A percentile compares a stretch with the other conserved stretches of the same genome.
Conservation (phyloP, 2,329 filamentous ascomycete species). For the Alternaria tenuissima region DNA sequence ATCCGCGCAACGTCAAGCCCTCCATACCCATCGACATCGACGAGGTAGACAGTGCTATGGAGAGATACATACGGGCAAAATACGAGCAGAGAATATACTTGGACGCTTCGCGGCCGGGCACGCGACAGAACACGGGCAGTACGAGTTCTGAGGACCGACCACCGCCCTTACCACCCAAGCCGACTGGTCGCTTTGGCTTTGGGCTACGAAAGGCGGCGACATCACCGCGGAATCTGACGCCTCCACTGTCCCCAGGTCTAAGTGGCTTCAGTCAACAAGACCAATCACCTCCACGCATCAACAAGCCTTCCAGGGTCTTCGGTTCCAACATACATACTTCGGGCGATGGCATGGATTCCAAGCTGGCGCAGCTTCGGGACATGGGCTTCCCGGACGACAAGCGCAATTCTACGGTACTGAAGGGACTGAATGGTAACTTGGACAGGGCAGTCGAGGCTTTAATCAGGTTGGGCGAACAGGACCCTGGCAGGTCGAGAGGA, state of each 20-base stretch:
- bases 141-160: slow-evolving; percentile 64
- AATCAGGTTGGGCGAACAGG: slow-evolving; percentile 76
- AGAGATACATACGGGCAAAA: slow-evolving; percentile 93
- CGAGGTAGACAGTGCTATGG: slow-evolving; percentile 93
- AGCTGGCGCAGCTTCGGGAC: slow-evolving; percentile 78
- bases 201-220: slow-evolving; percentile 75
- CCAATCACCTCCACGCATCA: slow-evolving; percentile 55
- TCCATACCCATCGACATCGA: slow-evolving; percentile 89
- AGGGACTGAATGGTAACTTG: slow-evolving; percentile 82
- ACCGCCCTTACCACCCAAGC: slow-evolving; percentile 67
- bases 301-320: slow-evolving; percentile 72
- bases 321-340: slow-evolving; percentile 69
- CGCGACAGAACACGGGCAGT: slow-evolving; percentile 65
- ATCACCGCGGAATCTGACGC: slow-evolving; percentile 67
- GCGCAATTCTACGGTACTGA: slow-evolving; percentile 81
- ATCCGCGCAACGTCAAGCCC: slow-evolving; percentile 82
- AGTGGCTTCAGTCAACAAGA: slow-evolving; percentile 42
- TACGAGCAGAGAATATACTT: slow-evolving; percentile 74
- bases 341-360: slow-evolving; percentile 72
- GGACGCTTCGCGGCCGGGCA: slow-evolving; percentile 49
- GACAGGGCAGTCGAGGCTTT: slow-evolving; percentile 87
- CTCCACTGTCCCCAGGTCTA: slow-evolving; percentile 44
- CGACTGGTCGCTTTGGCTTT: slow-evolving; percentile 68
- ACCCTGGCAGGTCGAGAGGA: slow-evolving; percentile 52
- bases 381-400: slow-evolving; percentile 92